Evolutionary conservation across 2,329 filamentous ascomycete species (phyloP), one percentile per base, ranked within the genome.

Genomic region (Emericellopsis atlantica): DNA sequence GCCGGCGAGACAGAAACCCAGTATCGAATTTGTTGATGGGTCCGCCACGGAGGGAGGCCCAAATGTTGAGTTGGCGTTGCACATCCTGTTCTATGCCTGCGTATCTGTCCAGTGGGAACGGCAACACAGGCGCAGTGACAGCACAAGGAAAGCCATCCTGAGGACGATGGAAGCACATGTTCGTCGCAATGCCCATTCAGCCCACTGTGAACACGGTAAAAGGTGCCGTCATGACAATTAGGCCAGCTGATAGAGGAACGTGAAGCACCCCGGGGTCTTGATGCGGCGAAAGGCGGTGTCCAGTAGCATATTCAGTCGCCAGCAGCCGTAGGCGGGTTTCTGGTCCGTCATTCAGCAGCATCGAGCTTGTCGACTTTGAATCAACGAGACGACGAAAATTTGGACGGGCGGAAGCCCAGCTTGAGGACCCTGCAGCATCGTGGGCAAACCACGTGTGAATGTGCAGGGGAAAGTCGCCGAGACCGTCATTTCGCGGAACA

Each of bases 1-100:
- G 57, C 55, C 39, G 60, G 48, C 22, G 57, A 57, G 41, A 60
- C 50, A 8, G 57, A 59, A n/a, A 58, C 50, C 57, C 57, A 60
- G 35, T 56, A 54, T 42, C 60, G 57, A 34, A 59, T 54, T 51
- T 23, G 18, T 51, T 23, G 18, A 16, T 14, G 15, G 11, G 15
- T 23, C 11, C 15, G 11, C 33, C 22, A 37, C 14, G 12, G 16
- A 24, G 12, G 26, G 15, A 14, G 11, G n/a, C 9, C 23, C 16
- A 42, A 38, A 21, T 5, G 14, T 22, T 23, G 12, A 32, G n/a
- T 12, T 6, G 15, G 40, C 18, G 4, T 34, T 41, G 51, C 50
- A 46, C 43, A 12, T 50, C 43, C 37, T 44, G 32, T 5, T 40
- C 33, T 10, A 60, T 45, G 11, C 51, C 54, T 39, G 53, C 46